phyloP scores from a whole-genome alignment of 257 asterid species.

The Penstemon newberryi region DNA sequence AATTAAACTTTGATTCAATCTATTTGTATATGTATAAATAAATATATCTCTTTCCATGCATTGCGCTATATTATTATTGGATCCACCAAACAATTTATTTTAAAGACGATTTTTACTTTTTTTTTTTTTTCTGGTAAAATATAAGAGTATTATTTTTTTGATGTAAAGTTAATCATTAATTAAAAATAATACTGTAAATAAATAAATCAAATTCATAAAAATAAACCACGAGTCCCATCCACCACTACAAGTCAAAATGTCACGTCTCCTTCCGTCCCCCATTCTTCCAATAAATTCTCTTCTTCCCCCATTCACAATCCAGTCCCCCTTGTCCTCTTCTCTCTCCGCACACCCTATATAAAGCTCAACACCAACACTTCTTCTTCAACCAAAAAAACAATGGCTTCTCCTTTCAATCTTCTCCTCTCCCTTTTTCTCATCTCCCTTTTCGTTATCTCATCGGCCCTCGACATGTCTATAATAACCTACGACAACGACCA shows the following conservation, averaged over 20 bases:
- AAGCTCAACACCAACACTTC: not conserved
- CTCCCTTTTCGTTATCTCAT: slow-evolving; percentile 35
- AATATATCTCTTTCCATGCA: too few relatives aligned
- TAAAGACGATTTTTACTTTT: not conserved
- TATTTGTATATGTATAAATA: too few relatives aligned
- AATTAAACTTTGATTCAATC: too few relatives aligned
- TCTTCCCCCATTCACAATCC: slow-evolving; percentile 18
- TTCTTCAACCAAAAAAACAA: slow-evolving; percentile 26
- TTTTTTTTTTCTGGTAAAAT: not conserved
- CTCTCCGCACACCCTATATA: slow-evolving; percentile 12
- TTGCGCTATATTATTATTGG: too few relatives aligned
- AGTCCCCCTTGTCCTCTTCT: not conserved
- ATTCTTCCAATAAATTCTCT: slow-evolving; percentile 25
- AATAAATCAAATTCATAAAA: not conserved
- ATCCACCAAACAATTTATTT: not conserved
- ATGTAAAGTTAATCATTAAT: not conserved
- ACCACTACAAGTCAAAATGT: slow-evolving; percentile 8
- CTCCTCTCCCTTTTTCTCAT: slow-evolving; percentile 36
- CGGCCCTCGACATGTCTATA: slow-evolving; percentile 79
- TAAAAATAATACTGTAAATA: not conserved
- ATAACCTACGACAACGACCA: slow-evolving; percentile 50
- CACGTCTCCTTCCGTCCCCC: slow-evolving; percentile 1
- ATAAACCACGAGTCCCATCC: not conserved
- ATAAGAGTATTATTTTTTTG: not conserved
- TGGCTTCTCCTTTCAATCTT: slow-evolving; percentile 48